Conservation (phyloP, 2,329 filamentous ascomycete genomes). For the Trichoderma koningii region DNA sequence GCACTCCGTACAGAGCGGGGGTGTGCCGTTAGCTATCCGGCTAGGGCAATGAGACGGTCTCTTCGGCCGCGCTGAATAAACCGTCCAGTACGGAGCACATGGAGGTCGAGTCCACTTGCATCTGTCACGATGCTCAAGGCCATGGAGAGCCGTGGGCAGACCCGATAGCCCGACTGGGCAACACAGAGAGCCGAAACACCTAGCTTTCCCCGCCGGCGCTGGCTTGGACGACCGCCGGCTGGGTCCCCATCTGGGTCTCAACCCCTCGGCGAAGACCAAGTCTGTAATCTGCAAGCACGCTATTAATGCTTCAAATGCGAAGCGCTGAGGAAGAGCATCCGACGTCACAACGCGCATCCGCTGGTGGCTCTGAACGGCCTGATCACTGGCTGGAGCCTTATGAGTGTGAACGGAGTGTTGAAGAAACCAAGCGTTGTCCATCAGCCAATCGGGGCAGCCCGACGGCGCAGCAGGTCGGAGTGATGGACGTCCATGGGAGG, state of each 20-base stretch:
- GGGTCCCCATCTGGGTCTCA: slow-evolving; percentile 2
- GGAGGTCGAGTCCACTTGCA: slow-evolving; percentile 14
- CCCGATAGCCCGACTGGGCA: slow-evolving; percentile 21
- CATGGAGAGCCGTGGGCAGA: slow-evolving; percentile 22
- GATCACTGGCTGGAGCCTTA: not conserved
- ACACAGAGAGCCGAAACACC: slow-evolving; percentile 6
- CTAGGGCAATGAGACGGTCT: slow-evolving; percentile 1
- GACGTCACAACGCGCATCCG: slow-evolving; percentile 18
- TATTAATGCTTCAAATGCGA: not conserved
- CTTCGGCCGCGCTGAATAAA: slow-evolving; percentile 16
- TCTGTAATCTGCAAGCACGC: not conserved
- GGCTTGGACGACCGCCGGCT: slow-evolving; percentile 3
- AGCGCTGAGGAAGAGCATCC: slow-evolving; percentile 7
- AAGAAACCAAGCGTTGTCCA: slow-evolving; percentile 5
- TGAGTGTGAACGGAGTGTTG: not conserved
- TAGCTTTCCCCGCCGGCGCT: slow-evolving; percentile 11
- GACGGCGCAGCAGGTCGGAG: slow-evolving; percentile 19
- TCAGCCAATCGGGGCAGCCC: slow-evolving; percentile 21
- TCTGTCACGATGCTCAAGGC: slow-evolving; percentile 3
- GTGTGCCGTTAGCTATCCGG: slow-evolving; percentile 20
- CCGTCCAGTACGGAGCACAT: slow-evolving; percentile 21
- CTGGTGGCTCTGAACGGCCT: not conserved
- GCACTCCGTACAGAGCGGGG: not conserved
- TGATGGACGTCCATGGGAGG: slow-evolving; percentile 15
- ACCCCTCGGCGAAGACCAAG: slow-evolving; percentile 6